phyloP scores from a whole-genome alignment of 225 moss, liverwort and hornwort species.

The Ulota crispa region DNA sequence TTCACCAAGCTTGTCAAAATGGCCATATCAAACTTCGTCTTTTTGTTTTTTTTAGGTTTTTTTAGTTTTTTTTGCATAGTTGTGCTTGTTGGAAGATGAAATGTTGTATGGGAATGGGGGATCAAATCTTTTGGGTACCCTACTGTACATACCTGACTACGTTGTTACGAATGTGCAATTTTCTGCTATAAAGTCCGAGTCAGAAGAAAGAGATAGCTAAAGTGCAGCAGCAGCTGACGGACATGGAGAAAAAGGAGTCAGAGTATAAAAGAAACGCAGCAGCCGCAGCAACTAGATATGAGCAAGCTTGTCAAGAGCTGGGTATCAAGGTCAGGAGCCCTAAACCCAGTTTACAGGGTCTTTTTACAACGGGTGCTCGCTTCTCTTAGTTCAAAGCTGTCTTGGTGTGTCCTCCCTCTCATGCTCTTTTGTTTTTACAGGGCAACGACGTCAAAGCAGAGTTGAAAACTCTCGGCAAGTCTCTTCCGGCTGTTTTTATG shows the following conservation, averaged over 20 bases:
- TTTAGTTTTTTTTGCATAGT: too few species aligned
- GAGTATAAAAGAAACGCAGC: slow-evolving; percentile 82
- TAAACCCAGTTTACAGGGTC: not conserved
- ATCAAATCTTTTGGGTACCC: too few species aligned
- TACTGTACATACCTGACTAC: slow-evolving; percentile 12
- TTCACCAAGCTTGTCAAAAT: too few species aligned
- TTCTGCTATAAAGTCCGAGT: slow-evolving; percentile 64
- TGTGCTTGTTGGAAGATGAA: too few species aligned
- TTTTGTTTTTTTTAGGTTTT: too few species aligned
- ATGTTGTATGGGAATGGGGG: too few species aligned
- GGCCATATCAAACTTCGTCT: too few species aligned
- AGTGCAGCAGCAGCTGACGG: slow-evolving; percentile 83
- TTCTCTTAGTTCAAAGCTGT: not conserved
- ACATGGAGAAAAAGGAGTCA: slow-evolving; percentile 90
- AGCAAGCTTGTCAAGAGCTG: slow-evolving; percentile 91
- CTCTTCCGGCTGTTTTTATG: slow-evolving; percentile 70
- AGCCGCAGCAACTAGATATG: slow-evolving; percentile 78
- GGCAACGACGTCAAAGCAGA: slow-evolving; percentile 76
- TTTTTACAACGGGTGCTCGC: not conserved
- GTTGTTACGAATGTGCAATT: slow-evolving; percentile 15
- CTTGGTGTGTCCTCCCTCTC: not conserved
- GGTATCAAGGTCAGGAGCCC: slow-evolving; percentile 64
- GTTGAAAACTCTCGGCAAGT: slow-evolving; percentile 62
- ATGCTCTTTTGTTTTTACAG: slow-evolving; percentile 35
- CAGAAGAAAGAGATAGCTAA: slow-evolving; percentile 87